Evolutionary conservation across 805 yeast species (phyloP).

Genomic region (Nakazawaea sp.): DNA sequence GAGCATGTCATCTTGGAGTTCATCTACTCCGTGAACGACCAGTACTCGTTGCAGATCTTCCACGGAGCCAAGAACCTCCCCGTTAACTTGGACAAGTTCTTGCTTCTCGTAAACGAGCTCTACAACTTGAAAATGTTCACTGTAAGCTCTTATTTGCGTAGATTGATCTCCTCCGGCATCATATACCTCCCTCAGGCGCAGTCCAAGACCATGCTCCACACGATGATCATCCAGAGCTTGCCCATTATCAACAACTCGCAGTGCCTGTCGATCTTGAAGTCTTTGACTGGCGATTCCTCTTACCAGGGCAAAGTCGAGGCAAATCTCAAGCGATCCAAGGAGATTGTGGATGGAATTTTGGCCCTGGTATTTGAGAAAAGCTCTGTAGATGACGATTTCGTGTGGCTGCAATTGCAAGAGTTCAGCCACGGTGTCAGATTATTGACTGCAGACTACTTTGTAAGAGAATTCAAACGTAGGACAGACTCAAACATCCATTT

Average conservation of each 20-base stretch:
- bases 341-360: neutral
- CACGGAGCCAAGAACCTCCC: neutral
- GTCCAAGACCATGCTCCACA: constrained; percentile 45
- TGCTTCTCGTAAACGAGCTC: constrained; percentile 46
- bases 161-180: constrained; percentile 80
- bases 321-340: neutral
- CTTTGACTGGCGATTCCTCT: neutral
- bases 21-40: constrained; percentile 18
- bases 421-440: constrained; percentile 1
- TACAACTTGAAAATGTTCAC: constrained; percentile 40
- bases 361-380: neutral
- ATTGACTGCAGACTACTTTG: constrained; percentile 3
- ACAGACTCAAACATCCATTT: too few species aligned
- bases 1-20: constrained; percentile 25
- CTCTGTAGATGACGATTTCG: neutral
- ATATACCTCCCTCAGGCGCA: constrained; percentile 53
- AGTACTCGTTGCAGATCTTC: neutral
- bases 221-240: constrained; percentile 49
- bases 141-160: constrained; percentile 65
- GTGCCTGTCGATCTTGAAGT: constrained; percentile 10
- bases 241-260: constrained; percentile 43
- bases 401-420: neutral
- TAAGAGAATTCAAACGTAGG: too few species aligned
- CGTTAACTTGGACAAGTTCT: constrained; percentile 23
- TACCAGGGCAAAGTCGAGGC: neutral